These are phyloP conservation scores for Eutrema yunnanense DNA, from an alignment of 345 rosid species.

Conservation along the genomic window DNA sequence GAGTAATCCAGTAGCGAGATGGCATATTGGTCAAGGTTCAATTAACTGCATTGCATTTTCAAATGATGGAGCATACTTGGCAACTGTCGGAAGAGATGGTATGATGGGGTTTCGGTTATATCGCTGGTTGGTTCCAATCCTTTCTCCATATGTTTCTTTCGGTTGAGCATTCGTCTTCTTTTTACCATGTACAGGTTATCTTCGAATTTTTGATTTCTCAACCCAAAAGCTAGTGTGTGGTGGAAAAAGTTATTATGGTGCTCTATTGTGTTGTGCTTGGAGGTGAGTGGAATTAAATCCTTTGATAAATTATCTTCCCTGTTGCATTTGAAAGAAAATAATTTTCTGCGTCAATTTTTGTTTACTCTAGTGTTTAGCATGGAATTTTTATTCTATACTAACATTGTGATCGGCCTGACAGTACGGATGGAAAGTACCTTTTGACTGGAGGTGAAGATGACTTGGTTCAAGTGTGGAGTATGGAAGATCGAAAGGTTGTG, in stretches of 20 bases:
- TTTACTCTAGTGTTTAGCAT: background rate
- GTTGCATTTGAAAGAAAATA: constrained; percentile 20
- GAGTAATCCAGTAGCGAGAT: constrained; percentile 95
- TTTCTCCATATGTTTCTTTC: background rate
- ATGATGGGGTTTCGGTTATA: background rate
- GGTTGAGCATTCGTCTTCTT: background rate
- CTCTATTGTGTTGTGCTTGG: constrained; percentile 31
- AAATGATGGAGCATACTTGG: constrained; percentile 66
- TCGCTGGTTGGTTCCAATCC: background rate
- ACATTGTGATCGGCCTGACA: constrained; percentile 31
- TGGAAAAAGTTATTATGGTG: constrained; percentile 31
- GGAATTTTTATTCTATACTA: background rate
- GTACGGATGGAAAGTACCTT: constrained; percentile 91
- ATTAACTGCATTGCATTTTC: constrained; percentile 86
- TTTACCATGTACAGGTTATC: constrained; percentile 52
- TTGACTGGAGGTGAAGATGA: constrained; percentile 99
- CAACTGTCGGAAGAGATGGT: constrained; percentile 99
- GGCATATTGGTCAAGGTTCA: constrained; percentile 96
- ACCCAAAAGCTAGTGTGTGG: constrained; percentile 30
- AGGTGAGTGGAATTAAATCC: constrained; percentile 12
- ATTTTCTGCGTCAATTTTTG: background rate
- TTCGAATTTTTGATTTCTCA: constrained; percentile 79
- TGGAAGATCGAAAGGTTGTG: constrained; percentile 95
- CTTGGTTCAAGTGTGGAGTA: constrained; percentile 97
- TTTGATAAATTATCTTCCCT: constrained; percentile 46